phyloP scores from a whole-genome alignment of 1,284 basidiomycete species.

The Pseudozyma hubeiensis region DNA sequence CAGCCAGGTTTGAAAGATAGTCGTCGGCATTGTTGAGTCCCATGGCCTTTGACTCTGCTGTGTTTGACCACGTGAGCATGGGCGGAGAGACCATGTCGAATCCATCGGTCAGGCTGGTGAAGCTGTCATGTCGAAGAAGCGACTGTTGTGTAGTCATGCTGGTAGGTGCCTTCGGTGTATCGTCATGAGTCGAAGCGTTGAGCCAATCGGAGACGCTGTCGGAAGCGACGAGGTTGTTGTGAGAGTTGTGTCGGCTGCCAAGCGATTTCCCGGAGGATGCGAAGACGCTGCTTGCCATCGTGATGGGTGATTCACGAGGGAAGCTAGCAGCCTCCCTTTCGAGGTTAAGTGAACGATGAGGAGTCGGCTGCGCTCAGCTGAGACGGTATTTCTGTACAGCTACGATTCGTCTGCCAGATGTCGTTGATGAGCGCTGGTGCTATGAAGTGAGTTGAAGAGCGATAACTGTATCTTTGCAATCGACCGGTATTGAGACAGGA shows the following conservation, averaged over 20 bases:
- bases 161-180: conserved; percentile 28
- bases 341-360: neutral
- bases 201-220: conserved; percentile 46
- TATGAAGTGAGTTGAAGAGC: too few species aligned
- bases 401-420: neutral
- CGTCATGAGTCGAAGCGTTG: conserved; percentile 20
- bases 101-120: conserved; percentile 39
- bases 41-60: conserved; percentile 27
- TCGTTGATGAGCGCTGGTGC: neutral
- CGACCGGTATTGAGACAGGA: too few species aligned
- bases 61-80: conserved; percentile 21
- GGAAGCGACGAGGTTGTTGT: conserved; percentile 39
- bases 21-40: conserved; percentile 38
- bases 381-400: too few species aligned
- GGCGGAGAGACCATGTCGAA: conserved; percentile 44
- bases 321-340: conserved; percentile 21
- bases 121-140: conserved; percentile 30
- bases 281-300: conserved; percentile 40
- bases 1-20: conserved; percentile 28
- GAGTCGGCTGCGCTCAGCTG: too few species aligned
- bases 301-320: conserved; percentile 9
- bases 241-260: conserved; percentile 47
- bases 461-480: too few species aligned
- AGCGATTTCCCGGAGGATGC: conserved; percentile 31
- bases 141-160: conserved; percentile 6